Evolutionary conservation across 2,329 filamentous ascomycete genomes (phyloP).

Genomic region (Mariannaea sp.): DNA sequence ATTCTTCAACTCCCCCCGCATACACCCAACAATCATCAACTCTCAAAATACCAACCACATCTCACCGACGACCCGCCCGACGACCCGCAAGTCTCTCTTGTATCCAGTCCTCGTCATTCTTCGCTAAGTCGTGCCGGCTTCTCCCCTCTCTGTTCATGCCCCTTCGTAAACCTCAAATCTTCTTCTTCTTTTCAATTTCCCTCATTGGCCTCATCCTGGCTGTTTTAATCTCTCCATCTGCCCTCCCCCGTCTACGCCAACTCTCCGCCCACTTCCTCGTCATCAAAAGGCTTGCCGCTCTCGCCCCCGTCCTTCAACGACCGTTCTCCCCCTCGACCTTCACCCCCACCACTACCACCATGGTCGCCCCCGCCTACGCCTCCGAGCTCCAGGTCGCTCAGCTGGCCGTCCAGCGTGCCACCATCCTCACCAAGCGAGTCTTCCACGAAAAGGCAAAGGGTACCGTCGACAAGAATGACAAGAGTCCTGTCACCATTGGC

Average conservation of each 20-base stretch:
- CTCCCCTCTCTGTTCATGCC: slow-evolving; percentile 19
- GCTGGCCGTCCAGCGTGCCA: slow-evolving; percentile 82
- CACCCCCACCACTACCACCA: slow-evolving; percentile 34
- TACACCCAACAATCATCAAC: background rate
- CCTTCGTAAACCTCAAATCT: slow-evolving; percentile 14
- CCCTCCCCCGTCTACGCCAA: slow-evolving; percentile 38
- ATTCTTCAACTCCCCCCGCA: slow-evolving; percentile 7
- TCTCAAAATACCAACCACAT: slow-evolving; percentile 10
- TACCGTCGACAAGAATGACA: slow-evolving; percentile 87
- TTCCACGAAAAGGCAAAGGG: slow-evolving; percentile 88
- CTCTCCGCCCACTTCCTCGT: slow-evolving; percentile 33
- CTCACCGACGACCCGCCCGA: slow-evolving; percentile 21
- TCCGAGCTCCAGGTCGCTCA: slow-evolving; percentile 83
- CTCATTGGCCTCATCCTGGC: slow-evolving; percentile 38
- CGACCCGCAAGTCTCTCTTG: slow-evolving; percentile 12
- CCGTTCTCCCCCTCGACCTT: slow-evolving; percentile 11
- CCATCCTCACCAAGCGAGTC: slow-evolving; percentile 58
- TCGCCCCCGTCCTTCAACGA: slow-evolving; percentile 16
- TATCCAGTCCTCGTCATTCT: background rate
- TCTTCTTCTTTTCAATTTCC: slow-evolving; percentile 25
- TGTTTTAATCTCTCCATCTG: slow-evolving; percentile 34
- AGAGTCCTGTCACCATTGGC: slow-evolving; percentile 94
- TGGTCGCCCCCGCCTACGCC: slow-evolving; percentile 59
- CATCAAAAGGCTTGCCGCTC: slow-evolving; percentile 25
- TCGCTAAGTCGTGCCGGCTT: background rate